Conservation (phyloP, 495 filamentous ascomycete species). For the Astrothelium macrocarpum region DNA sequence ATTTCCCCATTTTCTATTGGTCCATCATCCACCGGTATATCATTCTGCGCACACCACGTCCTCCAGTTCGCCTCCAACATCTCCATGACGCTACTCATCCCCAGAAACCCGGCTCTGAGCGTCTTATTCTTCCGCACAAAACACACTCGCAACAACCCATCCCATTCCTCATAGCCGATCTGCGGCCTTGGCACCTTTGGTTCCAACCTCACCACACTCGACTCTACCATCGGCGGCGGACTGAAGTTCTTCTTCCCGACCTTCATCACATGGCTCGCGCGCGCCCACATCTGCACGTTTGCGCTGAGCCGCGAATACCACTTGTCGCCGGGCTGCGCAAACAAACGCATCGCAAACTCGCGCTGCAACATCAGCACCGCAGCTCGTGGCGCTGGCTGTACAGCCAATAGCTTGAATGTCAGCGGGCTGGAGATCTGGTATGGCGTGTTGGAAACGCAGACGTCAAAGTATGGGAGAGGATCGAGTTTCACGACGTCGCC, state of each 20-base stretch:
- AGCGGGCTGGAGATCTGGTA: slow-evolving; percentile 92
- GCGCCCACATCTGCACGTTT: slow-evolving; percentile 93
- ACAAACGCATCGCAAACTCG: slow-evolving; percentile 67
- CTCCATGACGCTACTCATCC: slow-evolving; percentile 64
- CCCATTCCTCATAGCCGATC: slow-evolving; percentile 89
- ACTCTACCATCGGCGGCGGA: slow-evolving; percentile 85
- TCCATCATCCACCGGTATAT: slow-evolving; percentile 66
- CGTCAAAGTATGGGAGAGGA: slow-evolving; percentile 76
- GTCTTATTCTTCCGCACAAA: slow-evolving; percentile 77
- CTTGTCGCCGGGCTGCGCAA: slow-evolving; percentile 67
- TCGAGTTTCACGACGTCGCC: slow-evolving; percentile 86
- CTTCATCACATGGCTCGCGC: slow-evolving; percentile 79
- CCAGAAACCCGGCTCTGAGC: slow-evolving; percentile 64
- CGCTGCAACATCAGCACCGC: slow-evolving; percentile 86
- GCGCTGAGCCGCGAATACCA: slow-evolving; percentile 81
- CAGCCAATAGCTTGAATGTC: slow-evolving; percentile 80
- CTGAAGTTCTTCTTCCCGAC: slow-evolving; percentile 92
- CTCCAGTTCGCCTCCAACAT: slow-evolving; percentile 80
- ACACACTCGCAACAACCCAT: slow-evolving; percentile 73
- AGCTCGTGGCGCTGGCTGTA: slow-evolving; percentile 62
- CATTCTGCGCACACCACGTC: slow-evolving; percentile 77
- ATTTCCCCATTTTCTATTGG: slow-evolving; percentile 34
- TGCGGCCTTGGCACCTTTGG: slow-evolving; percentile 73
- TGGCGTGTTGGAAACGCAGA: slow-evolving; percentile 88
- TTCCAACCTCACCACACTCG: slow-evolving; percentile 66